Percentiles rank a stretch among this genome's conserved stretches.
Evolutionary conservation across 2,329 filamentous ascomycete genomes (phyloP).

Genomic region (Lecanicillium sp.): DNA sequence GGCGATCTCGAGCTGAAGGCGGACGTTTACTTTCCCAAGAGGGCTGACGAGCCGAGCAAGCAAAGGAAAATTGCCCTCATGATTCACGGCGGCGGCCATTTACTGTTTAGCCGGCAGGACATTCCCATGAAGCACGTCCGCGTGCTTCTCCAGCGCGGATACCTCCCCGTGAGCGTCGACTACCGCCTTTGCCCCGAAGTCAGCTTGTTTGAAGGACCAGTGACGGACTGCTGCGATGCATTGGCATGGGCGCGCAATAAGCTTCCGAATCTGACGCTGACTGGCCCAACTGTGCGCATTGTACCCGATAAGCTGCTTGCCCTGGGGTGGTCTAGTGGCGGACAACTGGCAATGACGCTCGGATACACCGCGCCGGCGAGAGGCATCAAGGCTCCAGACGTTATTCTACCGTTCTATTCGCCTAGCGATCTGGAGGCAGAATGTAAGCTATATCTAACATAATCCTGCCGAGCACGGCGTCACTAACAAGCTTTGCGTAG

Average conservation of each 20-base stretch:
- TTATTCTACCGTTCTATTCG: background rate
- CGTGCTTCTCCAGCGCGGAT: constrained; percentile 30
- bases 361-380: background rate
- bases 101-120: constrained; percentile 33
- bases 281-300: background rate
- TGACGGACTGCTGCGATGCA: constrained; percentile 39
- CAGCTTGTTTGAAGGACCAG: constrained; percentile 38
- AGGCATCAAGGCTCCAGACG: background rate
- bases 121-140: constrained; percentile 32
- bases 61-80: constrained; percentile 29
- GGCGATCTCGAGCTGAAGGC: constrained; percentile 8
- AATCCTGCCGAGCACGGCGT: background rate
- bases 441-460: background rate
- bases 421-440: background rate
- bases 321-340: constrained; percentile 45
- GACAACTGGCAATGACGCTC: constrained; percentile 18
- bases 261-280: constrained; percentile 26
- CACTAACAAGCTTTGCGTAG: too few relatives aligned
- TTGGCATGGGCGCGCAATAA: constrained; percentile 32
- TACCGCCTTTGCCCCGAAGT: constrained; percentile 46
- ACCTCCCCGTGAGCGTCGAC: constrained; percentile 44
- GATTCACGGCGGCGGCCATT: constrained; percentile 39
- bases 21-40: constrained; percentile 9
- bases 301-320: constrained; percentile 30
- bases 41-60: background rate